A percentile compares a stretch with the other conserved stretches of the same genome.
Evolutionary conservation across 2,329 filamentous ascomycete species (phyloP).

Genomic region (Ambrosiella xylebori): DNA sequence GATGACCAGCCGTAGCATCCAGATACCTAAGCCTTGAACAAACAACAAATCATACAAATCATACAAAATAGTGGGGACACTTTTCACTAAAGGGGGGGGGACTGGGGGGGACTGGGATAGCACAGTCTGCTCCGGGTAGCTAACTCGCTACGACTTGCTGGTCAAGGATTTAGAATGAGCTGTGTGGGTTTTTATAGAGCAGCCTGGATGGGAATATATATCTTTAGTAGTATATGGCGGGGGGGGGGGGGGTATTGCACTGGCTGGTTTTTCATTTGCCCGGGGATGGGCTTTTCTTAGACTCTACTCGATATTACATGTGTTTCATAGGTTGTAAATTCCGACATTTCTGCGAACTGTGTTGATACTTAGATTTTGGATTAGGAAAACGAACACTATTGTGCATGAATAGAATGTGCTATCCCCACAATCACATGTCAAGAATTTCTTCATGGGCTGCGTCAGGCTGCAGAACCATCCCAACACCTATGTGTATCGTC

Average conservation of each 20-base stretch:
- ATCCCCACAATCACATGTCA: neutral
- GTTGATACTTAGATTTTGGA: neutral
- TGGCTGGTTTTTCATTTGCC: too few species aligned
- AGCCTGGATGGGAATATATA: too few species aligned
- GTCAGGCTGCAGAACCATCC: neutral
- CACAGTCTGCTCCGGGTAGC: too few species aligned
- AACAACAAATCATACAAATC: neutral
- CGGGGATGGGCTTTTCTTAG: neutral
- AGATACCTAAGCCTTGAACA: conserved; percentile 69
- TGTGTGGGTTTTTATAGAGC: too few species aligned
- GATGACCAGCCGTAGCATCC: conserved; percentile 90
- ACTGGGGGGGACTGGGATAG: too few species aligned
- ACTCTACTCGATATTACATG: neutral
- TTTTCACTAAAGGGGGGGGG: too few species aligned
- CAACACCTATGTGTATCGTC: neutral
- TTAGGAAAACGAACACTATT: neutral
- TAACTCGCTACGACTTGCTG: too few species aligned
- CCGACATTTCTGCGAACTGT: neutral
- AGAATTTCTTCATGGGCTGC: neutral
- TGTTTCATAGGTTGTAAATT: neutral
- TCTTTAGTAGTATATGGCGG: too few species aligned
- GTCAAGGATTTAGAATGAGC: too few species aligned
- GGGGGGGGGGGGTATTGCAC: too few species aligned
- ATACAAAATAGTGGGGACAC: too few species aligned
- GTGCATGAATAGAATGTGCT: neutral